Conservation (phyloP, 441 rosid genomes). For the Euphorbia schlechtendalii region DNA sequence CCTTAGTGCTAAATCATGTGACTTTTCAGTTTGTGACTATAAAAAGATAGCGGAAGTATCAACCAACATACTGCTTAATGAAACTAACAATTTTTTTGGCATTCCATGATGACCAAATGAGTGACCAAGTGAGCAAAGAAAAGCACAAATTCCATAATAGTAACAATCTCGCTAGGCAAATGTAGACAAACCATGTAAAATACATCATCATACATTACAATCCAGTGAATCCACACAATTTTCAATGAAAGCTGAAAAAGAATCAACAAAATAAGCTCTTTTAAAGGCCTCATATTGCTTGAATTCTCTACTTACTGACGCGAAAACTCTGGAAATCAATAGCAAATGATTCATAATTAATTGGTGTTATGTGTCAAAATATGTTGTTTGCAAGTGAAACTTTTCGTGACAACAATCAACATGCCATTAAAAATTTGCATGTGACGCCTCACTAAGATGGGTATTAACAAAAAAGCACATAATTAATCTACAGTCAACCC, state of each 20-base stretch:
- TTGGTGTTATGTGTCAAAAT: too few relatives aligned
- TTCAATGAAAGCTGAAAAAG: neutral
- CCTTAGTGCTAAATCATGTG: neutral
- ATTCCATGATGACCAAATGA: neutral
- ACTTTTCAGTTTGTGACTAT: neutral
- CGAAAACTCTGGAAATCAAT: too few relatives aligned
- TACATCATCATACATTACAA: neutral
- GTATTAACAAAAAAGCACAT: neutral
- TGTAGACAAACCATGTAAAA: neutral
- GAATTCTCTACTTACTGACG: neutral
- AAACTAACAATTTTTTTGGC: neutral
- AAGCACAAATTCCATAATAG: neutral
- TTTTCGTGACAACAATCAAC: too few relatives aligned
- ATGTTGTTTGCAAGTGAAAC: too few relatives aligned
- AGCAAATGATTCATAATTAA: too few relatives aligned
- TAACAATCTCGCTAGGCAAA: neutral
- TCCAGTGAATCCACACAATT: neutral
- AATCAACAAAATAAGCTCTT: neutral
- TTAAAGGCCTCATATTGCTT: neutral
- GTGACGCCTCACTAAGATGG: neutral
- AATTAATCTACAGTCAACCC: neutral
- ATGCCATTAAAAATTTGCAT: neutral
- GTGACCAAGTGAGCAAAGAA: neutral
- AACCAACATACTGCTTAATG: neutral
- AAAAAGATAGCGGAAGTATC: neutral